phyloP scores from a whole-genome alignment of 116 monocot genomes.

The Thalassia testudinum region DNA sequence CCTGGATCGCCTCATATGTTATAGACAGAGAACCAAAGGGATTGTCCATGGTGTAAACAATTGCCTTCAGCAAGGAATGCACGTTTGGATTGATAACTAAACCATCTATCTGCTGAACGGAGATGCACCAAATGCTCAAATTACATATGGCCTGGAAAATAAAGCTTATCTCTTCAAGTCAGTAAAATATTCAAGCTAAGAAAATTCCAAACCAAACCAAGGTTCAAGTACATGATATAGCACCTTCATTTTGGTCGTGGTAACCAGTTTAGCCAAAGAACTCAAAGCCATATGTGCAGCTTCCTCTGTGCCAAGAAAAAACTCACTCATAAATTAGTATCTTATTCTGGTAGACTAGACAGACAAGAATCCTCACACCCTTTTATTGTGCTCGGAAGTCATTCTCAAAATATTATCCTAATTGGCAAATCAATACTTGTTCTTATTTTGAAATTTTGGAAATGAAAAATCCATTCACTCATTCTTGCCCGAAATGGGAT shows the following conservation, averaged over 20 bases:
- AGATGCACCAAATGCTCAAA: constrained; percentile 63
- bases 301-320: neutral
- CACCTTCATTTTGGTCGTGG: constrained; percentile 47
- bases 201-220: neutral
- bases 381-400: no score
- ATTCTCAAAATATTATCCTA: no score
- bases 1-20: constrained; percentile 62
- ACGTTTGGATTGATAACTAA: constrained; percentile 6
- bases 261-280: constrained; percentile 25
- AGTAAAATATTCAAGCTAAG: constrained; percentile 3
- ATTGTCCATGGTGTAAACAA: constrained; percentile 57
- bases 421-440: no score
- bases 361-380: no score
- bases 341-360: no score
- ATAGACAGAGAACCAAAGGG: constrained; percentile 49
- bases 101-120: constrained; percentile 36
- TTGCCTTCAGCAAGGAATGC: constrained; percentile 19
- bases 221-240: neutral
- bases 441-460: no score
- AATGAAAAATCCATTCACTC: no score
- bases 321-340: no score
- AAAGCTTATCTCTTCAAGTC: neutral
- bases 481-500: no score
- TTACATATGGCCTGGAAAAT: constrained; percentile 46
- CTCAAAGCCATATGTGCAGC: constrained; percentile 14